These are phyloP conservation scores for Naganishia kalamii DNA, from an alignment of 768 basidiomycete genomes.

Conservation along the genomic window DNA sequence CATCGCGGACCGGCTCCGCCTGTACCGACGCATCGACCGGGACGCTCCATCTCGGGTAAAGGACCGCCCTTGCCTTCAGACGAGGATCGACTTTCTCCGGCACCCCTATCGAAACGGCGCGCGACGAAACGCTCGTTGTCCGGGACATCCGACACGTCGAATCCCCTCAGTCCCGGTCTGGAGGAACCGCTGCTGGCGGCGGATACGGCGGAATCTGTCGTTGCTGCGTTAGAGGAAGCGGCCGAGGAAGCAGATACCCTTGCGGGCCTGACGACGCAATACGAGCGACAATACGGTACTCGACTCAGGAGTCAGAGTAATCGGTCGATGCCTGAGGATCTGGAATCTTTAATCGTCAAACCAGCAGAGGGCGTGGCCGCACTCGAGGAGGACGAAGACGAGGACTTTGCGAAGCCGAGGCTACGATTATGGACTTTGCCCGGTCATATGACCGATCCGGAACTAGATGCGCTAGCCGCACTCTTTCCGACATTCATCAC, in stretches of 20 bases:
- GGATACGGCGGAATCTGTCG: constrained; percentile 8
- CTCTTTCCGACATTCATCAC: constrained; percentile 74
- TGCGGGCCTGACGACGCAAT: neutral
- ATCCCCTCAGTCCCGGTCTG: constrained; percentile 16
- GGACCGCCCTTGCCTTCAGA: constrained; percentile 33
- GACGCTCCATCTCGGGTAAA: constrained; percentile 17
- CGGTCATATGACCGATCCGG: constrained; percentile 64
- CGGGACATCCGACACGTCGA: constrained; percentile 6
- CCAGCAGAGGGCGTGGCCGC: constrained; percentile 38
- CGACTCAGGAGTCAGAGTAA: constrained; percentile 16
- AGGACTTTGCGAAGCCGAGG: constrained; percentile 34
- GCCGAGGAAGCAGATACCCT: constrained; percentile 20
- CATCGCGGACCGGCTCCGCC: constrained; percentile 18
- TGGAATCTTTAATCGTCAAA: constrained; percentile 10
- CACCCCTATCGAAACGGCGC: neutral
- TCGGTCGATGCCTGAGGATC: constrained; percentile 12
- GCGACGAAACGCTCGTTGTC: neutral
- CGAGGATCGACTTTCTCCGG: constrained; percentile 21
- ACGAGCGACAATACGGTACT: constrained; percentile 20
- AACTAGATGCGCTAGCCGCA: constrained; percentile 59
- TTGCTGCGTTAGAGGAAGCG: constrained; percentile 20
- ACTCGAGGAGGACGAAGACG: constrained; percentile 37
- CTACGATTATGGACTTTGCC: constrained; percentile 76
- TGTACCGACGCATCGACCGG: constrained; percentile 1
- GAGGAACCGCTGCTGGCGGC: constrained; percentile 26